Evolutionary conservation across 352 stramenopile genomes (phyloP).

Genomic region (Pythium coloratum): DNA sequence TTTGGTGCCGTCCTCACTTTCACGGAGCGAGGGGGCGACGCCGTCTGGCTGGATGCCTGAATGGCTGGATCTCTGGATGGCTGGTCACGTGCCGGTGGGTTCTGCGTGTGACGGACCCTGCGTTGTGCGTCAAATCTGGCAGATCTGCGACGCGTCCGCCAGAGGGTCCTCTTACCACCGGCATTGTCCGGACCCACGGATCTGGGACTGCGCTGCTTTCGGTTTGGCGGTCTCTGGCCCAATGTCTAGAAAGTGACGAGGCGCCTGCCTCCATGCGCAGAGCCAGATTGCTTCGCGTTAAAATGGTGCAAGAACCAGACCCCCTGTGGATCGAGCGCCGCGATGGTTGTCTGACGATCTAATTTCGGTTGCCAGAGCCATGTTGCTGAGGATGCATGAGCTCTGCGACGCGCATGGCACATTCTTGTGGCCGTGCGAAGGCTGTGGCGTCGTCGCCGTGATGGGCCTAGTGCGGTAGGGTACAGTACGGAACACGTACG

Average conservation of each 20-base stretch:
- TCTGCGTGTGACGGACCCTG: too few species aligned
- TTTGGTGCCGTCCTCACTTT: neutral
- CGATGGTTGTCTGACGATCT: neutral
- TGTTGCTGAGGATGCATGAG: neutral
- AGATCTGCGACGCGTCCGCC: constrained; percentile 4
- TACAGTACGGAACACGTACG: neutral
- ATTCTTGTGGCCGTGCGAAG: neutral
- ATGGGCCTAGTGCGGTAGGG: neutral
- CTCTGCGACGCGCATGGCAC: neutral
- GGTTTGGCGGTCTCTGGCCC: neutral
- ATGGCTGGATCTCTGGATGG: too few species aligned
- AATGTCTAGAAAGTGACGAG: neutral
- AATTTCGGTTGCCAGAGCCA: neutral
- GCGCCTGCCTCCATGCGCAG: neutral
- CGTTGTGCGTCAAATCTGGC: neutral
- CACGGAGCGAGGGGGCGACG: neutral
- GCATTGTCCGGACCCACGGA: neutral
- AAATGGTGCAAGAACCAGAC: neutral
- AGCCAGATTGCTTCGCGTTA: neutral
- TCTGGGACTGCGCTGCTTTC: neutral
- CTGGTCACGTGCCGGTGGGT: too few species aligned
- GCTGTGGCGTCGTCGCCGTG: neutral
- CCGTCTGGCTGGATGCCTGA: too few species aligned
- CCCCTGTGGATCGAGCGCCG: neutral
- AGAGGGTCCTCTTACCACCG: constrained; percentile 1